These are phyloP conservation scores for sweet orange (Citrus sinensis) DNA, from an alignment of 345 rosid genomes.

Conservation along the genomic window DNA sequence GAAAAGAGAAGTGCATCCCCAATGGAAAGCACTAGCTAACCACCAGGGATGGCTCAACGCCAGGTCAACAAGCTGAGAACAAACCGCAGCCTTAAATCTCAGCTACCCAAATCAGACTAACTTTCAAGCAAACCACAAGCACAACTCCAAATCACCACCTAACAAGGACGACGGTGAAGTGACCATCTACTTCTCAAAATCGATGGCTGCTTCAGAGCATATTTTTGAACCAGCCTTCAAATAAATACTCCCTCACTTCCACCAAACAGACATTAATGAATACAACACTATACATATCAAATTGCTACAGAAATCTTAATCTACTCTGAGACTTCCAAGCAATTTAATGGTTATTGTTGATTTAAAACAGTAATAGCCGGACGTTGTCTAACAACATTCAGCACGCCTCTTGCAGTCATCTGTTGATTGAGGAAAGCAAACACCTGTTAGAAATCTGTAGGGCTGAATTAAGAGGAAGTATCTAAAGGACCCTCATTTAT, in stretches of 20 bases:
- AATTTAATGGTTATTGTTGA: slow-evolving; percentile 27
- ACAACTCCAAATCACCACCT: background rate
- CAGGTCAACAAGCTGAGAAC: background rate
- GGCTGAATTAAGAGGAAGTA: background rate
- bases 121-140: slow-evolving; percentile 2
- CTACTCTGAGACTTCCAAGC: background rate
- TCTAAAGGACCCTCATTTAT: background rate
- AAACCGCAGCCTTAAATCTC: background rate
- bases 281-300: background rate
- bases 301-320: background rate
- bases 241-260: background rate
- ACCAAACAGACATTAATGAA: background rate
- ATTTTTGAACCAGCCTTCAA: background rate
- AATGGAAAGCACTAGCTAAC: background rate
- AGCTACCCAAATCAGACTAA: background rate
- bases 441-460: background rate
- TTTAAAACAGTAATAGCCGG: slow-evolving; percentile 56
- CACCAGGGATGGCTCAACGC: background rate
- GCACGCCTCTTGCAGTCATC: slow-evolving; percentile 84
- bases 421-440: slow-evolving; percentile 27
- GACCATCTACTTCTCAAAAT: background rate
- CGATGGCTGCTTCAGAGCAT: background rate
- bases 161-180: background rate
- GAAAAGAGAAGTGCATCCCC: background rate
- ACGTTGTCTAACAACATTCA: slow-evolving; percentile 78